Evolutionary conservation across 2,329 filamentous ascomycete genomes (phyloP), one percentile per base, ranked within the genome.

Genomic region (Clarireedia hainanense): DNA sequence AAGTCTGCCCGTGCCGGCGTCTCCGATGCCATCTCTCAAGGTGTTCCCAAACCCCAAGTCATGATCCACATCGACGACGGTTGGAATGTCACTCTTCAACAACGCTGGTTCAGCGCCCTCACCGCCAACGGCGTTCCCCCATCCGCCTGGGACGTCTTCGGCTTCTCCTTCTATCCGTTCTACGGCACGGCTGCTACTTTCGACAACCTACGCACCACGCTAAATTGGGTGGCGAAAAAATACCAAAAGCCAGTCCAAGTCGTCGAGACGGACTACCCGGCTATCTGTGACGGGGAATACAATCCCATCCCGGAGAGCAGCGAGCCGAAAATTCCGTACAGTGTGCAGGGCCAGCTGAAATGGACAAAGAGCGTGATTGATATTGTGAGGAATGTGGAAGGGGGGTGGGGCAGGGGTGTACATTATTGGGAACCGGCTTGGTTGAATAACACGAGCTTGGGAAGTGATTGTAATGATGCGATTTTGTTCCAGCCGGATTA

Each of bases 41-140:
- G 70, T 5, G 60, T 63, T 9, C 69, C 67, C 37, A 78, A 79
- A 61, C 83, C 85, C 1, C 79, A 84, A 66, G 85, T 89, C 65
- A 83, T 89, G 81, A 80, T 89, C 43, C 86, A 89, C 65, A 76
- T 89, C 2, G 85, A 89, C 66, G 83, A 87, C 66, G 85, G 86
- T 12, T 90, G 85, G 84, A 78, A 86, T 60, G 83, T 80, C 77
- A 75, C 72, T 2, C 77, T 80, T 3, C 85, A 89, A 67, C 72
- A 84, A 58, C 58, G 65, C 6, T 84, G 76, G 73, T 88, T 80
- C 69, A 88, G 87, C 68, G 77, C 77, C n/a, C 72, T 74, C 3
- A 75, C 84, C 0, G 73, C 84, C 0, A 75, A 70, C n/a, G 71
- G 73, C 14, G 81, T 79, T 2, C 72, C 73, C 1, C 71, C 82